Evolutionary conservation across 805 yeast species (phyloP).

Genomic region (Saturnispora besseyi): DNA sequence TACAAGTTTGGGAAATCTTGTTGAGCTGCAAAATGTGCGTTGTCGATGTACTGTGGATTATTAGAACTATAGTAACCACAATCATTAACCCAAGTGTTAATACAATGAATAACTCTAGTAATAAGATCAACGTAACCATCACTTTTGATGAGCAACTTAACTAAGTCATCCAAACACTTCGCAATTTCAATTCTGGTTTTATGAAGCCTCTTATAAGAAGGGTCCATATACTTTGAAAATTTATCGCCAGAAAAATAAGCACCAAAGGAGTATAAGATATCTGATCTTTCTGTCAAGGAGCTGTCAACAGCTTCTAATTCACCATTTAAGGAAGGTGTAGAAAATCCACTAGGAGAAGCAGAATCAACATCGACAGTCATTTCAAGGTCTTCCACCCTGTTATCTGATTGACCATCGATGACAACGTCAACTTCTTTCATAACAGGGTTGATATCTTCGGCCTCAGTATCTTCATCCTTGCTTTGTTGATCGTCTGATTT

Average conservation of each 20-base stretch:
- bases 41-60: constrained; percentile 23
- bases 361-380: constrained; percentile 24
- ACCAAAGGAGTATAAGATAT: constrained; percentile 23
- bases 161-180: constrained; percentile 49
- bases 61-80: constrained; percentile 25
- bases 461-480: constrained; percentile 4
- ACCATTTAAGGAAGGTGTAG: constrained; percentile 26
- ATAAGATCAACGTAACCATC: constrained; percentile 59
- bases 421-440: constrained; percentile 11
- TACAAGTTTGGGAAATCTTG: constrained; percentile 56
- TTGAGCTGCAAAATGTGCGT: constrained; percentile 33
- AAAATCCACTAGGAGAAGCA: constrained; percentile 24
- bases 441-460: constrained; percentile 14
- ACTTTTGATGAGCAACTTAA: constrained; percentile 36
- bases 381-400: constrained; percentile 13
- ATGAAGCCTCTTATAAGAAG: constrained; percentile 47
- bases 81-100: constrained; percentile 51
- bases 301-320: constrained; percentile 37
- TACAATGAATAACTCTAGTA: constrained; percentile 51
- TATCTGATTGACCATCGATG: constrained; percentile 11
- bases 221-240: constrained; percentile 25
- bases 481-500: constrained; percentile 1
- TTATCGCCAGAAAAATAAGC: constrained; percentile 21
- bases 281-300: constrained; percentile 26
- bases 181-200: constrained; percentile 45